A percentile compares a stretch with the other conserved stretches of the same genome.
These are phyloP conservation scores for Podospora didyma DNA, from an alignment of 495 filamentous ascomycete genomes.

Conservation along the genomic window DNA sequence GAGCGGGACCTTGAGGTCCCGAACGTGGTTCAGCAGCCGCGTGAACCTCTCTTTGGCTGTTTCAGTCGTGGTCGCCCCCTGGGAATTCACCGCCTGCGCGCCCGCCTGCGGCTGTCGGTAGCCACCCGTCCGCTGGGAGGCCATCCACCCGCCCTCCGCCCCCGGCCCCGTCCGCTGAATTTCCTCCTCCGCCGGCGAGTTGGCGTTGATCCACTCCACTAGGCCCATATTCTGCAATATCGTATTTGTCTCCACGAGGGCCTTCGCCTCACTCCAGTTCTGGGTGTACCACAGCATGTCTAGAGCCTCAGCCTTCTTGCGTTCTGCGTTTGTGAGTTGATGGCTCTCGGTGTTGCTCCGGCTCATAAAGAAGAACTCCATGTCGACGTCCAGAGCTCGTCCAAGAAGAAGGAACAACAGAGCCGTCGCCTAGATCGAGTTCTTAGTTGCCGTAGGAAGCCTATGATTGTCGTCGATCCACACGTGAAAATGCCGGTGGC, in stretches of 20 bases:
- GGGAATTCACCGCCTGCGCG: background rate
- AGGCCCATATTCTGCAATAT: background rate
- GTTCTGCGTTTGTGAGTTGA: background rate
- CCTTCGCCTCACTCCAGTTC: background rate
- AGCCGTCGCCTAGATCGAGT: background rate
- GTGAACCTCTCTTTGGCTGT: background rate
- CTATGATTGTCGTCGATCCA: background rate
- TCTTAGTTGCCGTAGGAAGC: background rate
- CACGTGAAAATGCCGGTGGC: background rate
- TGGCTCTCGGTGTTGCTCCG: background rate
- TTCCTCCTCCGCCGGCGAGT: background rate
- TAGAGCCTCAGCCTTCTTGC: background rate
- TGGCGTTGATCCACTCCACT: background rate
- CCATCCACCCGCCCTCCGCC: background rate
- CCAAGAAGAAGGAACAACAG: background rate
- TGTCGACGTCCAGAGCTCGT: background rate
- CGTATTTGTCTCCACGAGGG: background rate
- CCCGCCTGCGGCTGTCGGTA: background rate
- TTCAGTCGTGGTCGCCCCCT: background rate
- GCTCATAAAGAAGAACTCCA: background rate
- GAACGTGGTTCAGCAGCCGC: background rate
- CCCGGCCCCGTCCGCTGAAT: background rate
- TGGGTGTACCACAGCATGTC: background rate
- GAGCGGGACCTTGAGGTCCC: background rate
- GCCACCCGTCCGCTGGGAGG: background rate